Base-by-base conservation (phyloP, 768 basidiomycete genomes). In the Rhodotorula sphaerocarpa region DNA sequence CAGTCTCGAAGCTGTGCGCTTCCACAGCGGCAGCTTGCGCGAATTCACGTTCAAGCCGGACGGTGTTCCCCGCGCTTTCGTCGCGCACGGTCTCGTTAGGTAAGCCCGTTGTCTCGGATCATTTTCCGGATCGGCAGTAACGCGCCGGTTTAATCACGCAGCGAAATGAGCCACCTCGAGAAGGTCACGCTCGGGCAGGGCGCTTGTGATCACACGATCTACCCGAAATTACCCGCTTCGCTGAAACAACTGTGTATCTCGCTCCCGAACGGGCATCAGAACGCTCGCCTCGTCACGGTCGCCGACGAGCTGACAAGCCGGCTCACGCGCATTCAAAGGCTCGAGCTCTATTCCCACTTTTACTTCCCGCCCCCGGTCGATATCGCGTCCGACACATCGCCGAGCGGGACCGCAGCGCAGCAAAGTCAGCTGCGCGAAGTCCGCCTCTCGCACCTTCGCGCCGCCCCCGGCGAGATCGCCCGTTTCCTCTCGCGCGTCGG, bases 311-410 rank as follows among this genome's bases (percentile, higher is more conserved):
- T 63, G 20, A 20, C 18, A 3, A 42, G 21, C 7, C 55, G 54
- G 31, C 50, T 67, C 6, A n/a, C 10, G 5, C 14, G 10, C 11
- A 44, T 63, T 23, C 25, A 34, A 23, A 41, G 46, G 7, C 54
- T 67, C 50, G 66, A 67, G 34, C 50, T 67, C 12, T 67, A 63
- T 58, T 59, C 43, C 3, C 39, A 39, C 16, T 18, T 56, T n/a
- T 67, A 67, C 58, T 63, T 59, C 39, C 57, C 66, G 7, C 44
- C 56, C 0, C 53, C 57, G 4, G 7, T 44, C 39, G 61, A 59
- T 2, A 10, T 57, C 31, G 21, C 2, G 30, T 67, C 9, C 36
- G 36, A 9, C 36, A 39, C 16, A 9, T 39, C 36, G 36, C 10
- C 36, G 10, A 39, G 9, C 36, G 36, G 10, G n/a, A 7, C 45